Evolutionary conservation across 306 rosid species (phyloP), one percentile per base, ranked within the genome.

Genomic region (Medicago ruthenica): DNA sequence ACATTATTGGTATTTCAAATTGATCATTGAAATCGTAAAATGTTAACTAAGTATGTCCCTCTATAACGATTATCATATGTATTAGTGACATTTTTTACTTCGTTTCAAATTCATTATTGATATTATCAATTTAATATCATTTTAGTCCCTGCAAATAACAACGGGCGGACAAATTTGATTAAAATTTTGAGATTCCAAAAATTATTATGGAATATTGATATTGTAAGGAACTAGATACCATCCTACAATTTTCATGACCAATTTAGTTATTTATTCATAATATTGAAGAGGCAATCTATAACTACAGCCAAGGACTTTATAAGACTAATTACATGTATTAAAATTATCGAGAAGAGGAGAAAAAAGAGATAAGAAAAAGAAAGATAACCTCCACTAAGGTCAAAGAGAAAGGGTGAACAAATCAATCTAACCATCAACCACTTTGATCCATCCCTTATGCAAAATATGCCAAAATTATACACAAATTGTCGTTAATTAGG

Each of bases 391-490:
- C 40, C 44, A 59, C 44, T 37, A 65, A 76, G 76, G 94, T 89
- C 91, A 89, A 81, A 81, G 73, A 64, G 79, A 83, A 86, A 79
- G 83, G 92, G 81, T 84, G 86, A 86, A 81, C 90, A 75, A 84
- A 89, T 80, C 84, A 71, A 84, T 81, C 92, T 87, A 81, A 87
- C 83, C 81, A 76, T 71, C 88, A 86, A 86, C 90, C 59, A 88
- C 88, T 70, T 75, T 14, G 40, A 59, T 59, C 69, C 71, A 54
- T 21, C 63, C 36, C 64, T 70, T 22, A 8, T 36, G 82, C 72
- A 73, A 78, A 80, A 78, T 80, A 79, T 47, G 74, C 73, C 79
- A 55, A 75, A 76, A 59, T 42, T 69, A 16, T 17, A 31, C 81
- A 68, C 54, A 75, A 57, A 36, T 42, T 67, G 36, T 77, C 1